Evolutionary conservation across 192 early-diverging fungal genomes (phyloP).

Genomic region (Backusella liffmaniae): DNA sequence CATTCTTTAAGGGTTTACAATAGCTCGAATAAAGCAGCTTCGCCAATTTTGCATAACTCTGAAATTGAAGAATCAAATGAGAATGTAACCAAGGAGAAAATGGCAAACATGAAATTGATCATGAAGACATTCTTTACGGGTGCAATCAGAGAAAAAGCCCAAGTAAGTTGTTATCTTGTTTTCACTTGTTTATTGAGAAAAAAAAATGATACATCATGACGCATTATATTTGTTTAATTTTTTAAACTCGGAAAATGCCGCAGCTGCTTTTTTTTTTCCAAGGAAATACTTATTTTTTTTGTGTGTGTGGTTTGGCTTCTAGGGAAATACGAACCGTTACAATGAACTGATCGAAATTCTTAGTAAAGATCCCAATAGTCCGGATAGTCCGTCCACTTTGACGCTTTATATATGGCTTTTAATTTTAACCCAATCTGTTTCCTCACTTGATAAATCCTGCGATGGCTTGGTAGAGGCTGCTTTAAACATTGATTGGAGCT

Average conservation of each 20-base stretch:
- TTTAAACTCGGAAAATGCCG: background rate
- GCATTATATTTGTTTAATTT: background rate
- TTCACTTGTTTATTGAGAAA: background rate
- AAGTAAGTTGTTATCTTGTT: background rate
- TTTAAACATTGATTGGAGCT: conserved; percentile 59
- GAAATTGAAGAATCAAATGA: background rate
- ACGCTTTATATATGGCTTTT: conserved; percentile 45
- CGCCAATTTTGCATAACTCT: background rate
- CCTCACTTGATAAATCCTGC: conserved; percentile 46
- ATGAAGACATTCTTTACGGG: conserved; percentile 1
- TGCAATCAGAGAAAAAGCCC: background rate
- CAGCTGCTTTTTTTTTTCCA: background rate
- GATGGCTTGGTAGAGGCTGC: conserved; percentile 56
- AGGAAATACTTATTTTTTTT: background rate
- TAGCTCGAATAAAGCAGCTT: background rate
- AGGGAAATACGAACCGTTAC: background rate
- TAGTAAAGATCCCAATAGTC: background rate
- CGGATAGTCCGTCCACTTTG: background rate
- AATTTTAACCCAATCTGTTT: conserved; percentile 45
- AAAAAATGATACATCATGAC: background rate
- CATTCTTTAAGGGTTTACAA: background rate
- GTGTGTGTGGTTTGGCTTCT: background rate
- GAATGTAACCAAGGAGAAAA: background rate
- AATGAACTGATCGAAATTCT: background rate
- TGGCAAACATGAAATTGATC: background rate